Base-by-base conservation (phyloP, 2,329 filamentous ascomycete species). In the Dothistroma pini region DNA sequence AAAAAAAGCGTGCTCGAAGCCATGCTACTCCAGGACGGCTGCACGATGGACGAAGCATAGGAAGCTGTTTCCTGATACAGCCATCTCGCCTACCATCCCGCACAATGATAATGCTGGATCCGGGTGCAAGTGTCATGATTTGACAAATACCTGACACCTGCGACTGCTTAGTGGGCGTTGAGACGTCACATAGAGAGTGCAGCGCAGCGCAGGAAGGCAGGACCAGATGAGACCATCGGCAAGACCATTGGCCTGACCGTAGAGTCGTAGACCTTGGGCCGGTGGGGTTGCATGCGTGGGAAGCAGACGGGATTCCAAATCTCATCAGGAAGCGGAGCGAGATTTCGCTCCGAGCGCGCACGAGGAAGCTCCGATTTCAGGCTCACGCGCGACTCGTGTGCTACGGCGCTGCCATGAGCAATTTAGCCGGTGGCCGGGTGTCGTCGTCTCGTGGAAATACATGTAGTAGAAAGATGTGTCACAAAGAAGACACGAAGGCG, bases 71-170 rank as follows among this genome's bases (percentile, higher is more conserved):
- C 25, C 51, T 32, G 25, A 53, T 53, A 14, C 51, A 29, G 31
- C 34, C 16, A 53, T 10, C 10, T 7, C 31, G n/a, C 16, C 5
- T 44, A 9, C 41, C 41, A 16, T 44, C 16, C 41, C 41, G 41
- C 41, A 44, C 41, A 19, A 44, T n/a, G 41, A 14, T 29, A 19
- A 21, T 4, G 12, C 12, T 19, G n/a, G n/a, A 11, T 2, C 25
- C n/a, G 25, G 21, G 9, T 53, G 11, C 25, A 34, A 53, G 50
- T 53, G 51, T 32, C 51, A 53, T 53, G 51, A 53, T 35, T 34
- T 53, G 51, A 53, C 48, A 51, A 51, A 51, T 51, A 51, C 48
- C 48, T 29, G 29, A 31, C 10, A 31, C 10, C 11, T 22, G 29
- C 34, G 14, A 10, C 9, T 32, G 25, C 51, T 53, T 10, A n/a